Conservation (phyloP, 805 yeast genomes). For the Dipodascopsis tothii region DNA sequence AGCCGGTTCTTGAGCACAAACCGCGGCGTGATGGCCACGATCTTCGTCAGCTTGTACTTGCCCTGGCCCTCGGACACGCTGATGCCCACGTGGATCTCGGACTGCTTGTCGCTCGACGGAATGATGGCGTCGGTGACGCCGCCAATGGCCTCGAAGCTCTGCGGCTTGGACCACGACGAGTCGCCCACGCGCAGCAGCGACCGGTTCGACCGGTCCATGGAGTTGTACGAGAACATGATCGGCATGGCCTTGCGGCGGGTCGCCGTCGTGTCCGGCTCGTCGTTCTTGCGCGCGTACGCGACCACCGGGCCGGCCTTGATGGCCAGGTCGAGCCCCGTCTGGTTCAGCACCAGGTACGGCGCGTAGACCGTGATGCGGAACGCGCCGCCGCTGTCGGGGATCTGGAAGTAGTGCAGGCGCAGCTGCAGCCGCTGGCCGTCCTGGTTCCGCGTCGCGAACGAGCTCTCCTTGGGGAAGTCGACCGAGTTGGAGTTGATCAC, state of each 20-base stretch:
- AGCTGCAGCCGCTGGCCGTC: conserved; percentile 65
- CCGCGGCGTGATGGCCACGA: conserved; percentile 75
- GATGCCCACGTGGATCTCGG: conserved; percentile 70
- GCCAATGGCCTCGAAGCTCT: conserved; percentile 87
- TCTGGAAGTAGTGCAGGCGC: conserved; percentile 52
- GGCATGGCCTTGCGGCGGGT: conserved; percentile 45
- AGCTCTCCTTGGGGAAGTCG: conserved; percentile 47
- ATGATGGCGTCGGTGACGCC: conserved; percentile 55
- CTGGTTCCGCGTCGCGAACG: conserved; percentile 45
- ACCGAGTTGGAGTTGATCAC: conserved; percentile 51
- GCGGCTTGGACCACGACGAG: conserved; percentile 62
- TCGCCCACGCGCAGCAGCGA: conserved; percentile 61
- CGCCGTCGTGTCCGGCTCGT: conserved; percentile 16
- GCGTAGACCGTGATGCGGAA: conserved; percentile 64
- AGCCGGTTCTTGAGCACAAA: conserved; percentile 63
- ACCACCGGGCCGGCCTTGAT: conserved; percentile 50
- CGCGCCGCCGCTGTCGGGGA: conserved; percentile 49
- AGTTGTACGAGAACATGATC: conserved; percentile 76
- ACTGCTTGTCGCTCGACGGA: conserved; percentile 28
- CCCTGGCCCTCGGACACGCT: conserved; percentile 78
- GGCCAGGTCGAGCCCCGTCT: conserved; percentile 61
- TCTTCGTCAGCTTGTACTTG: conserved; percentile 64
- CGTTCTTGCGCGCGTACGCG: conserved; percentile 36
- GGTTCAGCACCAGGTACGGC: conserved; percentile 76
- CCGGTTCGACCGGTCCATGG: conserved; percentile 53